Base-by-base conservation (phyloP, 768 basidiomycete genomes). In the Lentinula guzmanii region DNA sequence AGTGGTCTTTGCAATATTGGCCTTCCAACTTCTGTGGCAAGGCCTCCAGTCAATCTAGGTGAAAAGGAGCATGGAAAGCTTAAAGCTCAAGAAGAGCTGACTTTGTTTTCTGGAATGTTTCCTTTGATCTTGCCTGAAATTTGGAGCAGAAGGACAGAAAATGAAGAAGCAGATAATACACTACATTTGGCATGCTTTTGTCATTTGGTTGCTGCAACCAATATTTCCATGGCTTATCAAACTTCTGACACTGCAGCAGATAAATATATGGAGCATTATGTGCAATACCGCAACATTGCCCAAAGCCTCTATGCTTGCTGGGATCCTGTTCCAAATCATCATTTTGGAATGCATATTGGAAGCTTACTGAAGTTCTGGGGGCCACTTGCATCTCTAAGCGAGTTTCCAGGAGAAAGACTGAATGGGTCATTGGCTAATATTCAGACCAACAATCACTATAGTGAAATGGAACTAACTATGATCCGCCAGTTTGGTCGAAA, bases 281-380 rank as follows among this genome's bases (percentile, higher is more conserved):
- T 66, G n/a, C 16, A 62, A 9, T 74, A 72, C 60, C 63, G 67
- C 4, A n/a, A 58, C 31, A 15, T 63, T 16, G 63, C 66, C 2
- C 61, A 66, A 41, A 21, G 54, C 0, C 58, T 74, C 5, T 73
- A 70, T 63, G 65, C 69, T 6, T 21, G 65, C 10, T 59, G 62
- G 35, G 18, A 42, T 6, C 67, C 69, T 33, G 62, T 63, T n/a
- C 72, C 72, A 11, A 75, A 75, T 61, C 70, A 74, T 53, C 72
- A 75, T 52, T 75, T 66, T 65, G 72, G 71, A 28, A 70, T 73
- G 72, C 72, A 75, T 46, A 68, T 70, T 67, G 66, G 61, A 11
- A 57, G 62, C 4, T 48, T 68, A 2, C 50, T 75, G 16, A 71
- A 71, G 56, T 68, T 61, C 50, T 75, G 74, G 74, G 72, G 72